Conservation (phyloP, 2,329 filamentous ascomycete species). For the Claviceps pazoutovae region DNA sequence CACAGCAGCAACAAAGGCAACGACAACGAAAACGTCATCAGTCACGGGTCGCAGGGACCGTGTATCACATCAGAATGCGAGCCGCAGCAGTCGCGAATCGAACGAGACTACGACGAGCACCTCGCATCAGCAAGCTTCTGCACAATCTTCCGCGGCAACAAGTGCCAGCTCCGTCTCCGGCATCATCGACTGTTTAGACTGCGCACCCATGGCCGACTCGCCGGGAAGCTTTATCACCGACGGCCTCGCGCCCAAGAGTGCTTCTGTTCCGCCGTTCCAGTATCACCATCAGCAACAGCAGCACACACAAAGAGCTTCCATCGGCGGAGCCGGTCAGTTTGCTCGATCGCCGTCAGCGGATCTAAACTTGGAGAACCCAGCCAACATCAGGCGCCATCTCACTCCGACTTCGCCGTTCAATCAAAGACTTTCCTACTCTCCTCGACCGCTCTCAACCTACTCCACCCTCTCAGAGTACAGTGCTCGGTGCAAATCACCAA, state of each 20-base stretch:
- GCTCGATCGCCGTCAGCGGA: slow-evolving; percentile 35
- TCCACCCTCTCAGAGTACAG: slow-evolving; percentile 59
- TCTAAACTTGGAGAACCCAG: slow-evolving; percentile 30
- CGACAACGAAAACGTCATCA: slow-evolving; percentile 14
- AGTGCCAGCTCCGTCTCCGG: slow-evolving; percentile 43
- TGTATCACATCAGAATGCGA: slow-evolving; percentile 21
- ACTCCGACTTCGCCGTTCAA: slow-evolving; percentile 42
- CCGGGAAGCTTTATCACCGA: slow-evolving; percentile 37
- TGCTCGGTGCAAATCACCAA: slow-evolving; percentile 47
- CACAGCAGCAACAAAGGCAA: neutral
- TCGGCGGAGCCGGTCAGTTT: slow-evolving; percentile 20
- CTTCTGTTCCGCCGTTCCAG: slow-evolving; percentile 42
- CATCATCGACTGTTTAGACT: slow-evolving; percentile 32
- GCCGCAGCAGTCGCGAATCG: slow-evolving; percentile 39
- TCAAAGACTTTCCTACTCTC: slow-evolving; percentile 43
- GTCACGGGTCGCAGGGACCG: slow-evolving; percentile 19
- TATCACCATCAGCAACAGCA: slow-evolving; percentile 44
- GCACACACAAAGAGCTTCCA: slow-evolving; percentile 28
- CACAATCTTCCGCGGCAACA: slow-evolving; percentile 39
- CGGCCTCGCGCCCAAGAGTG: slow-evolving; percentile 25
- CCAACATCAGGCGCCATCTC: slow-evolving; percentile 45
- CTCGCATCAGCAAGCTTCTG: slow-evolving; percentile 32
- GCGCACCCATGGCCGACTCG: slow-evolving; percentile 30
- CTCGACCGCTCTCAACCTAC: slow-evolving; percentile 63
- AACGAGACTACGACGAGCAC: slow-evolving; percentile 34